Conservation (phyloP, 75 land plant species). For the Selaginella tamariscina region DNA sequence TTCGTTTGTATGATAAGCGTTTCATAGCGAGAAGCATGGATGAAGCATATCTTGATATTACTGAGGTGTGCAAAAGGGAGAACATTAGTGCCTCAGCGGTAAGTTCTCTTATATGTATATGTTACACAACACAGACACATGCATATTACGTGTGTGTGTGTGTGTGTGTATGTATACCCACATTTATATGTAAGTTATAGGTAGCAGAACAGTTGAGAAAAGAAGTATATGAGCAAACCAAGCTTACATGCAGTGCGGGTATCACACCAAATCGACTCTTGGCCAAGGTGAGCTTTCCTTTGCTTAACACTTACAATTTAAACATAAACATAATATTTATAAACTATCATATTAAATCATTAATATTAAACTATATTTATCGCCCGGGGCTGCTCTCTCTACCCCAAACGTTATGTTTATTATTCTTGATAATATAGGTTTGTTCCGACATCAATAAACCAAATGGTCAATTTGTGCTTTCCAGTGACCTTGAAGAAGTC, state of each 20-base stretch:
- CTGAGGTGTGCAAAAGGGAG: slow-evolving; percentile 42
- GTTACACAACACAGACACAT: too few relatives aligned
- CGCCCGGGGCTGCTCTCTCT: too few relatives aligned
- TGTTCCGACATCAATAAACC: slow-evolving; percentile 95
- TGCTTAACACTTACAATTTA: not conserved
- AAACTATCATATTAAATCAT: too few relatives aligned
- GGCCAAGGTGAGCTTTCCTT: slow-evolving; percentile 53
- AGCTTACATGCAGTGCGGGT: slow-evolving; percentile 89
- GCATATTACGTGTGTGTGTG: too few relatives aligned
- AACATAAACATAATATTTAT: too few relatives aligned
- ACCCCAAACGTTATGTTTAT: too few relatives aligned
- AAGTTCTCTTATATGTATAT: slow-evolving; percentile 17
- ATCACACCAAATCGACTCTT: slow-evolving; percentile 73
- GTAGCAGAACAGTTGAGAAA: slow-evolving; percentile 67
- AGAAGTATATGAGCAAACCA: slow-evolving; percentile 42
- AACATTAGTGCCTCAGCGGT: slow-evolving; percentile 41
- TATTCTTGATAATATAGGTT: slow-evolving; percentile 29
- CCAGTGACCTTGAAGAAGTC: slow-evolving; percentile 50
- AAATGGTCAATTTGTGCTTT: slow-evolving; percentile 80
- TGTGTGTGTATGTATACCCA: too few relatives aligned
- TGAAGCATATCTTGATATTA: slow-evolving; percentile 87
- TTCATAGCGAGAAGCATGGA: slow-evolving; percentile 80
- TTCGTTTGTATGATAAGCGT: slow-evolving; percentile 48
- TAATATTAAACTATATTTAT: too few relatives aligned
- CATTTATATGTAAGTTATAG: slow-evolving; percentile 18